Conservation (phyloP, 352 stramenopile genomes). For the Pythium phragmiticola region DNA sequence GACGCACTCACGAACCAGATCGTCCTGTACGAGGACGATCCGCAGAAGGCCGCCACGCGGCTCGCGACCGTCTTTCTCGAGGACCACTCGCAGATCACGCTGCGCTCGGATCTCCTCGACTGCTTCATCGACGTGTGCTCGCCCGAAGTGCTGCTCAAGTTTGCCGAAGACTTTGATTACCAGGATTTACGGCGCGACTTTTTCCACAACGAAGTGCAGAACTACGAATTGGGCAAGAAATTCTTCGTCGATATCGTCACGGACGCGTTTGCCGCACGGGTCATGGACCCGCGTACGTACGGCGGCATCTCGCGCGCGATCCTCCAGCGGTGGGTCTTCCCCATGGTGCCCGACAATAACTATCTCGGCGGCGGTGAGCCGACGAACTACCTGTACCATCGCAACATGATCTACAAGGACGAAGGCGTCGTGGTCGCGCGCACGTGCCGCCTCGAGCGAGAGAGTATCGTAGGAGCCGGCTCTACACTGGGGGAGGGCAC, state of each 20-base stretch:
- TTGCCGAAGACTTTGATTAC: constrained; percentile 99
- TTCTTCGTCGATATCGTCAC: constrained; percentile 94
- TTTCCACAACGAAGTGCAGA: constrained; percentile 96
- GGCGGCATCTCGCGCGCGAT: constrained; percentile 92
- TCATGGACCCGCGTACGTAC: constrained; percentile 94
- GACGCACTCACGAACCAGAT: constrained; percentile 79
- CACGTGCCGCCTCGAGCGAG: constrained; percentile 57
- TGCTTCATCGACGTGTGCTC: constrained; percentile 98
- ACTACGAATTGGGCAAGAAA: constrained; percentile 97
- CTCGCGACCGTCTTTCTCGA: constrained; percentile 77
- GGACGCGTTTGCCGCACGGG: constrained; percentile 92
- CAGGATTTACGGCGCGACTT: constrained; percentile 95
- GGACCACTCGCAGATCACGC: constrained; percentile 83
- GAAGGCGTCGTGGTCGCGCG: constrained; percentile 63
- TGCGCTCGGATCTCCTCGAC: constrained; percentile 95
- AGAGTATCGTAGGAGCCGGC: constrained; percentile 72
- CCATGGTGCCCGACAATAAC: constrained; percentile 94
- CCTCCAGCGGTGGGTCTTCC: constrained; percentile 95
- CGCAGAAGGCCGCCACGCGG: constrained; percentile 42
- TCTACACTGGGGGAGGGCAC: constrained; percentile 56
- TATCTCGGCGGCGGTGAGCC: constrained; percentile 47
- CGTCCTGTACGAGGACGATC: constrained; percentile 79
- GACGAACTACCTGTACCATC: constrained; percentile 76
- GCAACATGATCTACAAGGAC: constrained; percentile 86
- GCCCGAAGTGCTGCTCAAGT: constrained; percentile 96